phyloP scores from a whole-genome alignment of 345 rosid genomes.

The Toxicodendron radicans region DNA sequence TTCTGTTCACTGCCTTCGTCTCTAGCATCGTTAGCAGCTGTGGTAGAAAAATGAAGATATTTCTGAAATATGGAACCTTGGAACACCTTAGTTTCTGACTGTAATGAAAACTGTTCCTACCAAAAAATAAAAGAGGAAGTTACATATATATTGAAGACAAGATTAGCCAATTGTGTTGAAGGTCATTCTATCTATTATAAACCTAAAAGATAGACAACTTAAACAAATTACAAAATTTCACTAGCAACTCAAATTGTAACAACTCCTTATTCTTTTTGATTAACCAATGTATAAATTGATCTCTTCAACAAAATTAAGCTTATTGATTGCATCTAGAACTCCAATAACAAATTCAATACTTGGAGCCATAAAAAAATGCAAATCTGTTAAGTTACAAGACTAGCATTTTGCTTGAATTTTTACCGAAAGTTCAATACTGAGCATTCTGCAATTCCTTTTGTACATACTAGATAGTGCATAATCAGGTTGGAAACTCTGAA shows the following conservation, averaged over 20 bases:
- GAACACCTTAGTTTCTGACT: conserved; percentile 34
- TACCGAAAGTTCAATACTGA: not conserved
- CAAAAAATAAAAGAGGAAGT: conserved; percentile 15
- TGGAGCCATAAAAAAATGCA: not conserved
- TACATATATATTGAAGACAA: not conserved
- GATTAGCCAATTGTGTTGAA: not conserved
- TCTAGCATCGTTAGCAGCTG: conserved; percentile 31
- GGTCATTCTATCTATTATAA: not conserved
- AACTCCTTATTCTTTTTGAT: not conserved
- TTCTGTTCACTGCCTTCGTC: conserved; percentile 36
- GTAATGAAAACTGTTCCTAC: conserved; percentile 38
- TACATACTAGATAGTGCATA: not conserved
- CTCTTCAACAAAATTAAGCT: not conserved
- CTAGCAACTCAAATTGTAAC: not conserved
- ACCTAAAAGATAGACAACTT: not conserved
- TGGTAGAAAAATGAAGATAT: conserved; percentile 35
- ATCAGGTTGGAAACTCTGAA: not conserved
- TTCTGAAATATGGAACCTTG: conserved; percentile 37
- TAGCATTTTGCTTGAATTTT: not conserved
- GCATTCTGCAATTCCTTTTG: not conserved
- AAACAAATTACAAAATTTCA: not conserved
- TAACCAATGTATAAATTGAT: not conserved
- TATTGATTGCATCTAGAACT: not conserved
- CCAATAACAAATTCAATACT: not conserved
- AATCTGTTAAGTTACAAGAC: not conserved